phyloP scores from a whole-genome alignment of 2,329 filamentous ascomycete genomes.

The Chaetomium sp. region DNA sequence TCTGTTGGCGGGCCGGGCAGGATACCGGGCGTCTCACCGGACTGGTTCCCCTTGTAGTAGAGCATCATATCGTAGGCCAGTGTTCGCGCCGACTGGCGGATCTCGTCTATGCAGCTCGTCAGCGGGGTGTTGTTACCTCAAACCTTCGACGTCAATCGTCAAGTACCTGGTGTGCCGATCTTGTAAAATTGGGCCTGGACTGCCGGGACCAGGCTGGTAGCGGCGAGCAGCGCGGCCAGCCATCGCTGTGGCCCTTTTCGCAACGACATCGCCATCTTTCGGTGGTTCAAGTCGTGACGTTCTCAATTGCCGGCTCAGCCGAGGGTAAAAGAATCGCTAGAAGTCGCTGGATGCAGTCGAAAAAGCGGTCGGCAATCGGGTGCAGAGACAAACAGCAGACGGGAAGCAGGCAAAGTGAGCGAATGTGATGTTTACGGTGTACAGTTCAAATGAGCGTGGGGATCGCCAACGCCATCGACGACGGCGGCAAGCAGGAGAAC shows the following conservation, averaged over 20 bases:
- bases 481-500: neutral
- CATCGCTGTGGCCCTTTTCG: conserved; percentile 11
- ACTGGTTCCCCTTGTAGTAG: conserved; percentile 26
- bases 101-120: conserved; percentile 18
- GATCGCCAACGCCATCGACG: conserved; percentile 12
- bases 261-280: conserved; percentile 12
- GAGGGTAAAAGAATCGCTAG: neutral
- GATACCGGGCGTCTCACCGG: conserved; percentile 49
- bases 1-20: conserved; percentile 47
- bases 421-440: conserved; percentile 5
- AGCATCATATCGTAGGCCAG: conserved; percentile 25
- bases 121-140: neutral
- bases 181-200: conserved; percentile 20
- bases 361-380: neutral
- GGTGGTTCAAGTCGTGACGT: neutral
- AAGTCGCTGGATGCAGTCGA: neutral
- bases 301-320: neutral
- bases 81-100: conserved; percentile 20
- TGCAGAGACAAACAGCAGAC: too few species aligned
- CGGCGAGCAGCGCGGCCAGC: conserved; percentile 15
- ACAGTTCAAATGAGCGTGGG: conserved; percentile 16
- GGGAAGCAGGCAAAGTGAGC: neutral
- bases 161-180: conserved; percentile 19
- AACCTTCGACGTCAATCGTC: too few species aligned
- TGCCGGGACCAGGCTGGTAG: conserved; percentile 12